phyloP scores from a whole-genome alignment of 176 grass and related monocot genomes.

The Elaeis guineensis region DNA sequence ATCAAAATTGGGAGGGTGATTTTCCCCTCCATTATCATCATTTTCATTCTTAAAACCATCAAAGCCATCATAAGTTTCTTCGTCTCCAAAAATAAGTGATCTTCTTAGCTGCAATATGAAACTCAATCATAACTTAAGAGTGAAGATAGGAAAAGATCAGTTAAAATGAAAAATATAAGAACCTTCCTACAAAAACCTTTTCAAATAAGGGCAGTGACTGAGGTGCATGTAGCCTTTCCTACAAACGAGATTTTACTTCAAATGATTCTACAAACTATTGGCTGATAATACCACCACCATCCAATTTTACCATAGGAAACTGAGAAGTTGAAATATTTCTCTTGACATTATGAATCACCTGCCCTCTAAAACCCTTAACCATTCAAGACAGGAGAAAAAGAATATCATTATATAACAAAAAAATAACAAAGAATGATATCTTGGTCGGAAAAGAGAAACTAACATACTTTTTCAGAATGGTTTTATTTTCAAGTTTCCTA shows the following conservation, averaged over 20 bases:
- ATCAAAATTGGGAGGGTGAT: conserved; percentile 29
- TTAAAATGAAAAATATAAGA: conserved; percentile 3
- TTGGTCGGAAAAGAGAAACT: conserved; percentile 1
- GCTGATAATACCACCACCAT: conserved; percentile 29
- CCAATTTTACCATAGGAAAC: conserved; percentile 82
- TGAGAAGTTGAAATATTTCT: conserved; percentile 35
- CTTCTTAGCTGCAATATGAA: conserved; percentile 55
- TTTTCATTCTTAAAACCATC: conserved; percentile 33
- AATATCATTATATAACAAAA: conserved; percentile 6
- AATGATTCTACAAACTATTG: conserved; percentile 38
- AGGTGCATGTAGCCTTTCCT: conserved; percentile 34
- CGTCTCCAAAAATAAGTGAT: conserved; percentile 48
- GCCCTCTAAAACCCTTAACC: conserved; percentile 54
- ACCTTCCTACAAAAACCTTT: conserved; percentile 36
- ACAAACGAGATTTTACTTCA: conserved; percentile 40
- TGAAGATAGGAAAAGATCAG: conserved; percentile 1
- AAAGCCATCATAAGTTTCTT: conserved; percentile 28
- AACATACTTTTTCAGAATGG: conserved; percentile 71
- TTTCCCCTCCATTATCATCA: conserved; percentile 30
- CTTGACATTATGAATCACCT: conserved; percentile 26
- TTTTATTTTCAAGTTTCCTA: conserved; percentile 39
- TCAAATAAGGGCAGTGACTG: conserved; percentile 54
- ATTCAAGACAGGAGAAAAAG: conserved; percentile 26
- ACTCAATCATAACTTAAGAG: conserved; percentile 3
- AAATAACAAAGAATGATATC: conserved; percentile 9